Conservation (phyloP, 2,329 filamentous ascomycete species). For the Microdochium trichocladiopsis region DNA sequence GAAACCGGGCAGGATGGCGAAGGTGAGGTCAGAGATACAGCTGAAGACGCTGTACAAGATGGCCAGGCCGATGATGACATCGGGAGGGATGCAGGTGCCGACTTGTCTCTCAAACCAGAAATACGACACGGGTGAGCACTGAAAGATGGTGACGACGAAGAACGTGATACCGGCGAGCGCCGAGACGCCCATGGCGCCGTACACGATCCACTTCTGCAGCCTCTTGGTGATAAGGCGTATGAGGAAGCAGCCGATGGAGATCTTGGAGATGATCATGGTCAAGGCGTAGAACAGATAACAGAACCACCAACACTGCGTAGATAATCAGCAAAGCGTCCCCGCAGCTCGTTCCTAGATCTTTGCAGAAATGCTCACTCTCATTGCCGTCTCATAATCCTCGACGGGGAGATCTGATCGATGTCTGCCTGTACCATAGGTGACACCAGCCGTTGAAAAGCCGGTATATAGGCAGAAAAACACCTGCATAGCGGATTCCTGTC, state of each 20-base stretch:
- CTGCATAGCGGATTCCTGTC: background rate
- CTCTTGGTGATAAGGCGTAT: slow-evolving; percentile 11
- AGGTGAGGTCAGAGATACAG: slow-evolving; percentile 39
- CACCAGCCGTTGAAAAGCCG: slow-evolving; percentile 1
- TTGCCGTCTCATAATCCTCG: background rate
- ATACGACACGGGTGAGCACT: slow-evolving; percentile 10
- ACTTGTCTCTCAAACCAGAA: slow-evolving; percentile 10
- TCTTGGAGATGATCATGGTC: slow-evolving; percentile 13
- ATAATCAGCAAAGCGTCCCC: background rate
- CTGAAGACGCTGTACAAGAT: slow-evolving; percentile 36
- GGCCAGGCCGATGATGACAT: slow-evolving; percentile 35
- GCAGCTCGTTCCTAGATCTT: background rate
- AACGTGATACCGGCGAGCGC: slow-evolving; percentile 10
- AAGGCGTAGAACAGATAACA: slow-evolving; percentile 12
- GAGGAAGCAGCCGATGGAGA: slow-evolving; percentile 13
- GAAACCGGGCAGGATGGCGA: slow-evolving; percentile 39
- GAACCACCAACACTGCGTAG: slow-evolving; percentile 12
- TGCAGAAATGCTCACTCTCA: slow-evolving; percentile 1
- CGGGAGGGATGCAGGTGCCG: slow-evolving; percentile 17
- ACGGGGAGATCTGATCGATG: slow-evolving; percentile 1
- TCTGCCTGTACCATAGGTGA: slow-evolving; percentile 3
- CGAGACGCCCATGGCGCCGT: slow-evolving; percentile 8
- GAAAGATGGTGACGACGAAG: slow-evolving; percentile 14
- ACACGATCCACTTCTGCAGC: slow-evolving; percentile 11
- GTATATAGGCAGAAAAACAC: slow-evolving; percentile 1